These are phyloP conservation scores for Chionographis japonica DNA, from an alignment of 106 monocot genomes.

Conservation along the genomic window DNA sequence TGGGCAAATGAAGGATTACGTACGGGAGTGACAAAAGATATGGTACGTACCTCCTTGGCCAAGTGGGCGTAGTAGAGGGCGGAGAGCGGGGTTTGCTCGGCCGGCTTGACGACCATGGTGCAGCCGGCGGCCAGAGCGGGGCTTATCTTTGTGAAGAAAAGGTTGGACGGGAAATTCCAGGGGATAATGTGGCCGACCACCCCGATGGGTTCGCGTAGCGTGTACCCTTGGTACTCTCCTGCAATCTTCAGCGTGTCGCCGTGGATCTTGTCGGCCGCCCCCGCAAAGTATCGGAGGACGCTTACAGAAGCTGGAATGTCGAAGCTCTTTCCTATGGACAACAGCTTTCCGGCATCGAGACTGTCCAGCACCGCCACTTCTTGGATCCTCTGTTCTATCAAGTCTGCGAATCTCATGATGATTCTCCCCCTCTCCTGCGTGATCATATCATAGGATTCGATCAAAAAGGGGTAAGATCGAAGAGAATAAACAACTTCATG, in stretches of 20 bases:
- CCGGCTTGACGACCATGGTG: constrained; percentile 70
- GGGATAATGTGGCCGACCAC: constrained; percentile 66
- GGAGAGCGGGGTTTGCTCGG: constrained; percentile 68
- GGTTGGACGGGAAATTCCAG: constrained; percentile 57
- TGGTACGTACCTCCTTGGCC: constrained; percentile 46
- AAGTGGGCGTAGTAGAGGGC: constrained; percentile 59
- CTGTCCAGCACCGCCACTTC: constrained; percentile 24
- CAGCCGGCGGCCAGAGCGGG: constrained; percentile 75
- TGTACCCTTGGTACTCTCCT: constrained; percentile 45
- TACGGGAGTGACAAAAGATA: background rate
- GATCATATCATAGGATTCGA: background rate
- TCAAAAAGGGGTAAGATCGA: too few relatives aligned
- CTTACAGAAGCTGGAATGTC: constrained; percentile 11
- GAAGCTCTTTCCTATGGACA: background rate
- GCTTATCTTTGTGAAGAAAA: constrained; percentile 61
- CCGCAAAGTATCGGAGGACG: constrained; percentile 32
- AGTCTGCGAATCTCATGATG: constrained; percentile 33
- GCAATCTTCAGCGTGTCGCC: constrained; percentile 55
- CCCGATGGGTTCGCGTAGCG: constrained; percentile 61
- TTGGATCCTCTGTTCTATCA: constrained; percentile 25
- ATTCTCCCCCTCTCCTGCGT: constrained; percentile 46
- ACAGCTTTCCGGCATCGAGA: constrained; percentile 36
- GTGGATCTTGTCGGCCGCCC: constrained; percentile 72
- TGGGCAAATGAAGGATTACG: too few relatives aligned
- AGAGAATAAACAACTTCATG: too few relatives aligned